Evolutionary conservation across 225 moss, liverwort and hornwort species (phyloP).

Genomic region (Climacium dendroides): DNA sequence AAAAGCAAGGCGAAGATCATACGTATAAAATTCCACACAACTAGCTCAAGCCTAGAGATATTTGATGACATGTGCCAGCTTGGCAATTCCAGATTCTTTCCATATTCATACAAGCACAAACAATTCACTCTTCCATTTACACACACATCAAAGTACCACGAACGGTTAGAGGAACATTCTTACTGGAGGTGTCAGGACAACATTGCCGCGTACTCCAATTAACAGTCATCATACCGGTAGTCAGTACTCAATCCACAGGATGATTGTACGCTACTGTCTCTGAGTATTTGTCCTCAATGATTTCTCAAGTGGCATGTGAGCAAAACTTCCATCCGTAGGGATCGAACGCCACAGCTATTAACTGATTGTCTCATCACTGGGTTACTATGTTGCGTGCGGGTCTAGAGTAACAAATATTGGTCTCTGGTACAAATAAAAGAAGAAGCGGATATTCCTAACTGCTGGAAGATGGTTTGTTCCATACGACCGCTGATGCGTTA

Average conservation of each 20-base stretch:
- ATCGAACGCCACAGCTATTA: background rate
- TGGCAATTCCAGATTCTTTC: background rate
- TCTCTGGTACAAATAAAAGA: background rate
- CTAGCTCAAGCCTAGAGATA: background rate
- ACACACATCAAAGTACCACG: background rate
- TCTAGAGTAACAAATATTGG: background rate
- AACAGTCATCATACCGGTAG: background rate
- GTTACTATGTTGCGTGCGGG: background rate
- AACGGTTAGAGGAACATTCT: background rate
- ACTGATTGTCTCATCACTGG: background rate
- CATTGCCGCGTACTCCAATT: background rate
- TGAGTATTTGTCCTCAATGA: background rate
- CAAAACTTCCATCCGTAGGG: slow-evolving; percentile 14
- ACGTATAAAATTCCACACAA: background rate
- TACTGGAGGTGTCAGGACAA: background rate
- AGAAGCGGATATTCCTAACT: background rate
- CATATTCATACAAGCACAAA: background rate
- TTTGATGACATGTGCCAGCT: background rate
- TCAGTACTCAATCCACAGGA: background rate
- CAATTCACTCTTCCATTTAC: background rate
- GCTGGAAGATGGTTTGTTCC: background rate
- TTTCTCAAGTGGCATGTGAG: background rate
- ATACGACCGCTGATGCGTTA: background rate
- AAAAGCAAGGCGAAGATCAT: background rate
- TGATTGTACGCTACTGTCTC: background rate